These are phyloP conservation scores for Kalanchoe fedtschenkoi DNA, from an alignment of 164 flowering plant genomes.

Conservation along the genomic window DNA sequence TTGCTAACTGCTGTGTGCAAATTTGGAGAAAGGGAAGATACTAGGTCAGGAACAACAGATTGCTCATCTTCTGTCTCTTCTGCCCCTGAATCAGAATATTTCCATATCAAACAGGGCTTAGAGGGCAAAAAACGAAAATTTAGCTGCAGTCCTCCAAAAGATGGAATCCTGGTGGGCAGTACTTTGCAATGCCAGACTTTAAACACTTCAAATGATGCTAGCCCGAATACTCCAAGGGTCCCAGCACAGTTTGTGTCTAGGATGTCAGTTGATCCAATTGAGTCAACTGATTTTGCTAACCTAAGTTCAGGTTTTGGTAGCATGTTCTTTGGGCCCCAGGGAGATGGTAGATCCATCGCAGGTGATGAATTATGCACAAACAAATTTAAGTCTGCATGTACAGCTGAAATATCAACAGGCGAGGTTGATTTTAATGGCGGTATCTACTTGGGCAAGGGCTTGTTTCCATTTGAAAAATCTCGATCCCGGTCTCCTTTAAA, in stretches of 20 bases:
- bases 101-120: slow-evolving; percentile 21
- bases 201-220: slow-evolving; percentile 16
- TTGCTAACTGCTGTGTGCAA: slow-evolving; percentile 54
- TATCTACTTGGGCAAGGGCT: slow-evolving; percentile 16
- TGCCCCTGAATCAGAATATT: slow-evolving; percentile 47
- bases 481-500: not conserved
- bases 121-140: slow-evolving; percentile 32
- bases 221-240: slow-evolving; percentile 12
- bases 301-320: slow-evolving; percentile 15
- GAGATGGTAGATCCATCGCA: slow-evolving; percentile 10
- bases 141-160: slow-evolving; percentile 15
- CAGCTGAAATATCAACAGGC: slow-evolving; percentile 24
- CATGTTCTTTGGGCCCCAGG: slow-evolving; percentile 13
- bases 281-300: slow-evolving; percentile 12
- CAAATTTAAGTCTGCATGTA: slow-evolving; percentile 12
- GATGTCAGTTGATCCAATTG: slow-evolving; percentile 13
- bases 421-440: slow-evolving; percentile 40
- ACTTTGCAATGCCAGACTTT: slow-evolving; percentile 14
- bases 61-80: slow-evolving; percentile 79
- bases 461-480: slow-evolving; percentile 17
- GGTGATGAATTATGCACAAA: slow-evolving; percentile 16
- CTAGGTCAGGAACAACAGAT: slow-evolving; percentile 82
- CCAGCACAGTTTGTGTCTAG: slow-evolving; percentile 15
- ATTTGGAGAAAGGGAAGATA: slow-evolving; percentile 76
- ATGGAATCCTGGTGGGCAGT: slow-evolving; percentile 19